Evolutionary conservation across 345 rosid genomes (phyloP).

Genomic region (Euphorbia tirucalli): DNA sequence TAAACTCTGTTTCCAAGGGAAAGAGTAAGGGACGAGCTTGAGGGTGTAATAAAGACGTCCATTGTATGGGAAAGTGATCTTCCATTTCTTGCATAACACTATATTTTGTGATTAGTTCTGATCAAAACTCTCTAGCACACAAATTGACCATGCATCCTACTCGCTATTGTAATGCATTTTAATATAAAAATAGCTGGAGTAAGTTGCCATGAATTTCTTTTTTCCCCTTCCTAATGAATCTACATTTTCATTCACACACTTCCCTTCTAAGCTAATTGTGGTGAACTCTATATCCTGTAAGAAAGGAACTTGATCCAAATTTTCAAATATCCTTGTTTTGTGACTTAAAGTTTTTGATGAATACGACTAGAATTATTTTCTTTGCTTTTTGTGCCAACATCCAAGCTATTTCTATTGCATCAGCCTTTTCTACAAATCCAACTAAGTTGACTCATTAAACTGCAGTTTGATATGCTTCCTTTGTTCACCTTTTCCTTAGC

Average conservation of each 20-base stretch:
- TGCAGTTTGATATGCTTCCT: neutral
- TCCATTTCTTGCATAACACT: no score
- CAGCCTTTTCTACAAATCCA: neutral
- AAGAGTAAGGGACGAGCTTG: neutral
- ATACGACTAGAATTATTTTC: neutral
- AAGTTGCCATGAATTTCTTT: no score
- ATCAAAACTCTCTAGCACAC: no score
- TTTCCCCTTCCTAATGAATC: no score
- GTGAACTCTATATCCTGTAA: neutral
- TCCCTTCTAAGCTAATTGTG: neutral
- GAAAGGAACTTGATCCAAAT: neutral
- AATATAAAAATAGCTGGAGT: no score
- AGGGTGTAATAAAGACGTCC: no score
- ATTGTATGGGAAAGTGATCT: no score
- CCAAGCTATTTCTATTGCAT: neutral
- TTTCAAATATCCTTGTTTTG: neutral
- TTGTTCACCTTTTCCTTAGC: neutral
- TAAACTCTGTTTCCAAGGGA: neutral
- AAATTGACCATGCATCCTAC: no score
- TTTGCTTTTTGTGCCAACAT: neutral
- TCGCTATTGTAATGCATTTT: no score
- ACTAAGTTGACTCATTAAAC: neutral
- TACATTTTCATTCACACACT: no score
- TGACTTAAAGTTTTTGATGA: neutral
- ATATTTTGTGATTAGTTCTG: no score